These are phyloP conservation scores for Candida chilensis DNA, from an alignment of 805 yeast species.

Conservation along the genomic window DNA sequence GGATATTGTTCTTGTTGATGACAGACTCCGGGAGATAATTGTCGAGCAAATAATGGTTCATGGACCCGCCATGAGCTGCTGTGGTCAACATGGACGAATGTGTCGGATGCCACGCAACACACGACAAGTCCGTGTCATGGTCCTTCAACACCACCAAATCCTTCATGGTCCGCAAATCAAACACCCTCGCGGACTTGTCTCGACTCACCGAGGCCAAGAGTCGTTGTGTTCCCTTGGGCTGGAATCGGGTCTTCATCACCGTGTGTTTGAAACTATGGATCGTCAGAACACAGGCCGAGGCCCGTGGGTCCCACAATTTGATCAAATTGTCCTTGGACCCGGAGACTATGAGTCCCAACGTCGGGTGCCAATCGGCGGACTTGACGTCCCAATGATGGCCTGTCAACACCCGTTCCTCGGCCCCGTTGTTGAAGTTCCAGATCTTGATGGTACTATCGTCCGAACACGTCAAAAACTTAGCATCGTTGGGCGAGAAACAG, in stretches of 20 bases:
- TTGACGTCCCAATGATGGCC: slow-evolving; percentile 99
- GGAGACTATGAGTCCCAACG: slow-evolving; percentile 74
- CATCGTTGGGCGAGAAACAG: slow-evolving; percentile 83
- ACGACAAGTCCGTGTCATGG: slow-evolving; percentile 74
- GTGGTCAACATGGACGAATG: slow-evolving; percentile 73
- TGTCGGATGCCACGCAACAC: slow-evolving; percentile 88
- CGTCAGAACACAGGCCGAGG: slow-evolving; percentile 65
- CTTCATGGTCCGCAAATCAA: slow-evolving; percentile 81
- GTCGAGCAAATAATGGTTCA: slow-evolving; percentile 68
- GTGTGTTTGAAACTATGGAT: slow-evolving; percentile 92
- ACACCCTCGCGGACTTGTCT: slow-evolving; percentile 80
- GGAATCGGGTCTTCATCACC: slow-evolving; percentile 78
- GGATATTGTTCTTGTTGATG: slow-evolving; percentile 25
- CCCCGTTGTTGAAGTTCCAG: slow-evolving; percentile 89
- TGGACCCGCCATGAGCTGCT: slow-evolving; percentile 85
- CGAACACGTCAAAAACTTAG: slow-evolving; percentile 87
- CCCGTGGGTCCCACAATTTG: slow-evolving; percentile 94
- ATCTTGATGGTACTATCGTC: slow-evolving; percentile 88
- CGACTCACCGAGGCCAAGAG: slow-evolving; percentile 80
- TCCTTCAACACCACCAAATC: slow-evolving; percentile 68
- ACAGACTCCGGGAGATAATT: slow-evolving; percentile 29
- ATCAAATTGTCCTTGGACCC: slow-evolving; percentile 95
- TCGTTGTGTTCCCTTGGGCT: slow-evolving; percentile 66
- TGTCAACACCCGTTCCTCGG: slow-evolving; percentile 66
- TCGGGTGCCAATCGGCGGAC: slow-evolving; percentile 94